Base-by-base conservation (phyloP, 768 basidiomycete genomes). In the Rhizopogon salebrosus region DNA sequence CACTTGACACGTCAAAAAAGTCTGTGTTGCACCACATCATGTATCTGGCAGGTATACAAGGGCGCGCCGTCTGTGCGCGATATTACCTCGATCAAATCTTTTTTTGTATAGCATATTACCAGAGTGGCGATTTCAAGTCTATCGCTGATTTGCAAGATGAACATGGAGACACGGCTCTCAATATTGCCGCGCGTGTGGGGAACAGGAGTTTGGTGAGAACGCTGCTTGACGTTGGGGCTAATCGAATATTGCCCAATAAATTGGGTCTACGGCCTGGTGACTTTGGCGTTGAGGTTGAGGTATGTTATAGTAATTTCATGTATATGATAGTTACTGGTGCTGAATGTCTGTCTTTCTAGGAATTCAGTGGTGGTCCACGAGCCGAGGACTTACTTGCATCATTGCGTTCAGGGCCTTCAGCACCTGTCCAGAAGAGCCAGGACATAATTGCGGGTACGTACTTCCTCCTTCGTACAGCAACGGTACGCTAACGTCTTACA, bases 81-180 rank as follows among this genome's bases (percentile, higher is more conserved):
- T 93, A 95, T 70, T 98, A 98, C 66, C 80, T 98, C 52, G 92
- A 95, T 58, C 84, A 87, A 61, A 82, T 98, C 49, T 84, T 98
- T 60, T 78, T 85, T 56, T 92, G 85, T 84, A 82, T 98, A 59
- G 92, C 85, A 16, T 80, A 87, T 52, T 74, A 85, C 54, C 83
- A 92, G 60, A 80, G 77, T 7, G 88, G 85, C 1, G 84, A 87
- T 59, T 93, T 92, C 64, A 77, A 78, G 60, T 84, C 82, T 4
- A 70, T 98, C 48, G 85, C 98, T 10, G 92, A 98, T 67, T 72
- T 95, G 38, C 91, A 92, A 69, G 97, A 99, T 63, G 84, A 90
- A 59, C 87, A 98, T 65, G 97, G 95, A 0, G 97, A 99, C 64
- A 98, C 95, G 0, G 92, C 92, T 6, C 68, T 99, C 62, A 97